Evolutionary conservation across 2,329 filamentous ascomycete genomes (phyloP).

Genomic region (Aspergillus viridinutans): DNA sequence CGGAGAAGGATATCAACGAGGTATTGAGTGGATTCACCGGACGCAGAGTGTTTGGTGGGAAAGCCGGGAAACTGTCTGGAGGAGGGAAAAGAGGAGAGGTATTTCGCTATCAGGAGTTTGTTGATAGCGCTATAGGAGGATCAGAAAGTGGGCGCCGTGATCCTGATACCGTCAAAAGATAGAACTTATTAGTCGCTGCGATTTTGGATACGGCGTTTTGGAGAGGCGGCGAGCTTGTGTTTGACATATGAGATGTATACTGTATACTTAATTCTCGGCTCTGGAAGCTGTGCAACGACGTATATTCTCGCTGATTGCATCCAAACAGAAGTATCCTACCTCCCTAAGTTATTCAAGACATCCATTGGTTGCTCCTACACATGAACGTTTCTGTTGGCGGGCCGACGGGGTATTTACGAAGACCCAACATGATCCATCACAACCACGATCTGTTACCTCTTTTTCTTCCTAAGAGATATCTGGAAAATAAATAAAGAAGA

Average conservation of each 20-base stretch:
- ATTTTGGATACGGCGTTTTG: constrained; percentile 8
- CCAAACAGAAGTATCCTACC: neutral
- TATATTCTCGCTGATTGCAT: neutral
- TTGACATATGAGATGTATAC: neutral
- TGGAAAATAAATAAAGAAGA: neutral
- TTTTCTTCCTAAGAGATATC: neutral
- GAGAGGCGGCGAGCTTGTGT: neutral
- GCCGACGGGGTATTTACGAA: neutral
- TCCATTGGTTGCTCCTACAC: neutral
- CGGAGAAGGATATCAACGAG: constrained; percentile 72
- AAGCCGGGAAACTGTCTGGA: constrained; percentile 43
- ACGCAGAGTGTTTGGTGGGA: constrained; percentile 71
- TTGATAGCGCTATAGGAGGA: constrained; percentile 62
- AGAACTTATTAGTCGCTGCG: neutral
- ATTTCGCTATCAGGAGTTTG: constrained; percentile 91
- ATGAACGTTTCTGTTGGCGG: neutral
- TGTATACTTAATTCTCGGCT: neutral
- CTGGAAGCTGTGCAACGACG: constrained; percentile 7
- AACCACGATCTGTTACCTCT: neutral
- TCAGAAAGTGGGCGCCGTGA: constrained; percentile 20
- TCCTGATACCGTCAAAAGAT: constrained; percentile 5
- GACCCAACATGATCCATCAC: neutral
- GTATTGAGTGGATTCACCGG: constrained; percentile 85
- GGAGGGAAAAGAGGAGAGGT: constrained; percentile 71
- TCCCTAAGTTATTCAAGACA: neutral